phyloP scores from a whole-genome alignment of 1,139 yeast species.

The Nakaseomyces delphensis region DNA sequence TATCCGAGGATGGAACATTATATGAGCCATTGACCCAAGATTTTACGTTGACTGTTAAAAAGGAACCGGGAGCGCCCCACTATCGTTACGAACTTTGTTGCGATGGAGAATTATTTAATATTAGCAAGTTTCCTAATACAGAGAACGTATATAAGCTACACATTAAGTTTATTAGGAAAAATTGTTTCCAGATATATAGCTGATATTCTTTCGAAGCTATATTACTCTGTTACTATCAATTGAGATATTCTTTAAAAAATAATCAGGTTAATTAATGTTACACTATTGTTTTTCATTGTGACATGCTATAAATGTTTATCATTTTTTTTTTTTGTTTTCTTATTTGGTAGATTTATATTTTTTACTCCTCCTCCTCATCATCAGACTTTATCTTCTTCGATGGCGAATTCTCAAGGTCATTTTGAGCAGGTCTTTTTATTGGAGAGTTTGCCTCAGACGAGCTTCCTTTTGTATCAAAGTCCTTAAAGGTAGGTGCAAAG shows the following conservation, averaged over 20 bases:
- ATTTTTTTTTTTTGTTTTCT: neutral
- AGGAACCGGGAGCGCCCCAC: slow-evolving; percentile 14
- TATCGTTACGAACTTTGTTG: slow-evolving; percentile 41
- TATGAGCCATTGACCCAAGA: slow-evolving; percentile 34
- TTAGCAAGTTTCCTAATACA: slow-evolving; percentile 10
- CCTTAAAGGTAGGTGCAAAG: slow-evolving; percentile 1
- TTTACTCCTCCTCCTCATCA: neutral
- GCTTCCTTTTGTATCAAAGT: neutral
- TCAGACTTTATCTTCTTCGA: slow-evolving; percentile 3
- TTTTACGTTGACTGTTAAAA: slow-evolving; percentile 29
- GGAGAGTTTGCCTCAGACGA: neutral
- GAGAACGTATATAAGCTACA: neutral
- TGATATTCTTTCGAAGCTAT: neutral
- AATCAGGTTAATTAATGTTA: no score
- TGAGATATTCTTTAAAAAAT: no score
- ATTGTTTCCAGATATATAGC: neutral
- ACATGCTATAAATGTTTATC: neutral
- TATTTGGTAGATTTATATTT: neutral
- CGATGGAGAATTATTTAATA: slow-evolving; percentile 38
- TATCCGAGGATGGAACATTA: slow-evolving; percentile 37
- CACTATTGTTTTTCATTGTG: neutral
- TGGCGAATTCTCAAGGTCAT: slow-evolving; percentile 5
- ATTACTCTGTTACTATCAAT: neutral
- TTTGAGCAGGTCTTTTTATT: neutral
- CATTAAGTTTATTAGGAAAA: slow-evolving; percentile 7